Conservation (phyloP, 306 rosid genomes). For the Potentilla sterilis region DNA sequence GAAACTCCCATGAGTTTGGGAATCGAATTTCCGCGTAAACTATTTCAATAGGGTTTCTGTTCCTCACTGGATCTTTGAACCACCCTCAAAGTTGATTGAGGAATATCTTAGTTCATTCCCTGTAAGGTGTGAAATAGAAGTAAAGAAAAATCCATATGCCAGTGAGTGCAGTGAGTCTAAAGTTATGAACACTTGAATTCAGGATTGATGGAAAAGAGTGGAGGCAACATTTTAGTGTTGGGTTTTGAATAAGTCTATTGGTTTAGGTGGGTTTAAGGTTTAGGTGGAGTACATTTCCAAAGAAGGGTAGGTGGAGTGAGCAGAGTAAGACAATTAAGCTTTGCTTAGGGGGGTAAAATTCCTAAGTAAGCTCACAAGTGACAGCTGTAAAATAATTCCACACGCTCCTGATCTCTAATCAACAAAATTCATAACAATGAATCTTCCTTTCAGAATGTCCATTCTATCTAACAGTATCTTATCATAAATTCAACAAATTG, state of each 20-base stretch:
- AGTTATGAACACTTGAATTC: not conserved
- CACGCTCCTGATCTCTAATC: not conserved
- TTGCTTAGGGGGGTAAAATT: not conserved
- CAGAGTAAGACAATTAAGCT: constrained; percentile 2
- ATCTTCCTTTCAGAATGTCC: not conserved
- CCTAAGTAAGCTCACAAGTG: not conserved
- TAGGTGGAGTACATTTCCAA: not conserved
- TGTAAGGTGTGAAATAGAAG: not conserved
- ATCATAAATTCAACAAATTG: not conserved
- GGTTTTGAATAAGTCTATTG: not conserved
- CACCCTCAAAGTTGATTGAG: not conserved
- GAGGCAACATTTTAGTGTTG: constrained; percentile 3
- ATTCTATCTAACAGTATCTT: not conserved
- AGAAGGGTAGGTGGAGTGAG: not conserved
- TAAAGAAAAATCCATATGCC: not conserved
- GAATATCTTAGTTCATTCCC: not conserved
- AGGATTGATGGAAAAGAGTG: not conserved
- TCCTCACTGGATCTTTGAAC: not conserved
- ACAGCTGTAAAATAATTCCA: not conserved
- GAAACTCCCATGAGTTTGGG: not conserved
- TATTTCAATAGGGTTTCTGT: not conserved
- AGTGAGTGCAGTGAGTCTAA: not conserved
- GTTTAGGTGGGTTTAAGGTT: not conserved
- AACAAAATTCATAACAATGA: not conserved
- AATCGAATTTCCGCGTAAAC: not conserved